A percentile compares a stretch with the other conserved stretches of the same genome.
Conservation (phyloP, 2,329 filamentous ascomycete species). For the Fusarium musae region DNA sequence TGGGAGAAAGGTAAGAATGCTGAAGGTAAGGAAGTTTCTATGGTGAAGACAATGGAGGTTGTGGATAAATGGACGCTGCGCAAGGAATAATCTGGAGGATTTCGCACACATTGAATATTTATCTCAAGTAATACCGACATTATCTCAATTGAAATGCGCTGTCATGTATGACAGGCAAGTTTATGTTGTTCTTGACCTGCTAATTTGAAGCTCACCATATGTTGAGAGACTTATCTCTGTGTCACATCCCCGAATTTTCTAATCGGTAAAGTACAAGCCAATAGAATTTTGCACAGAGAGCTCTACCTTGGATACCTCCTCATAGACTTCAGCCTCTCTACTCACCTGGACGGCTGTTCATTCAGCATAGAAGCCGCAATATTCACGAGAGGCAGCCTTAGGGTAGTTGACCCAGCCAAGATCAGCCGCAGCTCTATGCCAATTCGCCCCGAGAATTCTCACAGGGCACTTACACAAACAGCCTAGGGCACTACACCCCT, state of each 20-base stretch:
- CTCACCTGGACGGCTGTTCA: too few relatives aligned
- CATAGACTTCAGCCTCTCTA: too few relatives aligned
- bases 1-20: background rate
- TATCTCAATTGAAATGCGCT: too few relatives aligned
- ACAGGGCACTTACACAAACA: background rate
- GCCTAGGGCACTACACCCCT: background rate
- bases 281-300: background rate
- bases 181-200: too few relatives aligned
- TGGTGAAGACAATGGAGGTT: fast-evolving
- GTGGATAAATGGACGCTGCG: background rate
- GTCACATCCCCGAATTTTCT: too few relatives aligned
- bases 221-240: too few relatives aligned
- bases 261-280: too few relatives aligned
- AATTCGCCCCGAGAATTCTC: background rate
- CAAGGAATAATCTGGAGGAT: background rate
- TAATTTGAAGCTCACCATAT: too few relatives aligned
- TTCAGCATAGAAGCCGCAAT: background rate
- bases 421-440: background rate
- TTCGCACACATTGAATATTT: background rate
- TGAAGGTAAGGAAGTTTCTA: background rate
- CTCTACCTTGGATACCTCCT: too few relatives aligned
- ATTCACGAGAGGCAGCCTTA: background rate
- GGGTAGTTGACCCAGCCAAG: background rate
- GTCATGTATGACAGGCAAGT: too few relatives aligned
- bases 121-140: fast-evolving